Conservation (phyloP, 805 yeast genomes). For the Candida adriatica region DNA sequence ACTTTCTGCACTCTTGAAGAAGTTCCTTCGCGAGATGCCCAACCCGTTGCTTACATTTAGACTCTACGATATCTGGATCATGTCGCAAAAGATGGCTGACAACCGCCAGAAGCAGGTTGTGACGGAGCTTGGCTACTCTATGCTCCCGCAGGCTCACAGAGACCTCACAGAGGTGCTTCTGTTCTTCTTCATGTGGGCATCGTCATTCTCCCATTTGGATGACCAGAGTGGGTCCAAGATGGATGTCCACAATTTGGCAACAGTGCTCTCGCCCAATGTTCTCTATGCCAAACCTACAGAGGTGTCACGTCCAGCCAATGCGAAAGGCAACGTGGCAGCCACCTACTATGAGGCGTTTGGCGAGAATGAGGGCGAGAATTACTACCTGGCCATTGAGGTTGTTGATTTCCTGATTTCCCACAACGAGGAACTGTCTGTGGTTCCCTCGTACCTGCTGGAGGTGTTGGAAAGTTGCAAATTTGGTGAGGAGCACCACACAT, state of each 20-base stretch:
- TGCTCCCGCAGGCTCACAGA: constrained; percentile 76
- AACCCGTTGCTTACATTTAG: constrained; percentile 78
- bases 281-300: constrained; percentile 49
- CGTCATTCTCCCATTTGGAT: constrained; percentile 90
- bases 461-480: constrained; percentile 17
- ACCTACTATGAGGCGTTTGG: constrained; percentile 33
- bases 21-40: constrained; percentile 87
- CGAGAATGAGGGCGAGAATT: constrained; percentile 53
- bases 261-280: constrained; percentile 91
- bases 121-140: constrained; percentile 58
- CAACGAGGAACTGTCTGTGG: constrained; percentile 70
- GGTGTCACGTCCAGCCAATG: constrained; percentile 20
- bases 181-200: constrained; percentile 88
- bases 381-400: constrained; percentile 87
- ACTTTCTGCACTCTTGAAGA: constrained; percentile 86
- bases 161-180: constrained; percentile 82
- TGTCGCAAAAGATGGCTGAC: constrained; percentile 50
- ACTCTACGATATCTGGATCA: constrained; percentile 73
- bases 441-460: constrained; percentile 52
- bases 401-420: constrained; percentile 75
- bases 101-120: constrained; percentile 41
- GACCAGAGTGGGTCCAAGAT: constrained; percentile 89
- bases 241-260: constrained; percentile 93
- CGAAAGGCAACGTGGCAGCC: constrained; percentile 18
- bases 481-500: constrained; percentile 18